Evolutionary conservation across 352 stramenopile species (phyloP).

Genomic region (Phytopythium vexans): DNA sequence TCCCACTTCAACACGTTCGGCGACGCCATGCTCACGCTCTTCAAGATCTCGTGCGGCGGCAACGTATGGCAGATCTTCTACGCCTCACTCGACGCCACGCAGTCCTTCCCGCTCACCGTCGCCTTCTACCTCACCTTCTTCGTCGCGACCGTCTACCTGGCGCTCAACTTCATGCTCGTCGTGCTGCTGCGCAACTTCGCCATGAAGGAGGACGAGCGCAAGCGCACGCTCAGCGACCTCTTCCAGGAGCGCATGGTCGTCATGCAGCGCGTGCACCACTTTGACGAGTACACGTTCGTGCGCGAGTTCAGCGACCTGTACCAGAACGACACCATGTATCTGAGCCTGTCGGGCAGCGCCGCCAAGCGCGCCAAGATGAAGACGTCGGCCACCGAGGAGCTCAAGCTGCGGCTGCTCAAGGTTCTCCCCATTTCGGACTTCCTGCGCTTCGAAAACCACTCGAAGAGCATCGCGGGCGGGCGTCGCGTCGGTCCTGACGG

Average conservation of each 20-base stretch:
- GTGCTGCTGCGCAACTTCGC: slow-evolving; percentile 81
- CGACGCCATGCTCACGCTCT: slow-evolving; percentile 80
- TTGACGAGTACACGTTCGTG: slow-evolving; percentile 75
- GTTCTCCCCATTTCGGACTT: slow-evolving; percentile 68
- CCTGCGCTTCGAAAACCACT: slow-evolving; percentile 11
- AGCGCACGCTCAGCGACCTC: slow-evolving; percentile 59
- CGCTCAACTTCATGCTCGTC: slow-evolving; percentile 86
- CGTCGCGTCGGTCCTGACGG: not conserved
- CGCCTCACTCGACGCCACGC: slow-evolving; percentile 47
- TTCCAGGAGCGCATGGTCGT: slow-evolving; percentile 80
- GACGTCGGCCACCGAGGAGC: slow-evolving; percentile 49
- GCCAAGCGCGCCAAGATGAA: slow-evolving; percentile 59
- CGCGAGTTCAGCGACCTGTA: slow-evolving; percentile 77
- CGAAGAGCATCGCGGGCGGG: not conserved
- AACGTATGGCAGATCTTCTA: slow-evolving; percentile 83
- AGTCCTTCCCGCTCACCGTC: slow-evolving; percentile 47
- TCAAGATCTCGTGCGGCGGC: slow-evolving; percentile 81
- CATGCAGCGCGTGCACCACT: slow-evolving; percentile 75
- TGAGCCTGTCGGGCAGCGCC: slow-evolving; percentile 56
- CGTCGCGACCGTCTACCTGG: slow-evolving; percentile 61
- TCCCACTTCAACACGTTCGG: slow-evolving; percentile 85
- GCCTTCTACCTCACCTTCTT: slow-evolving; percentile 77
- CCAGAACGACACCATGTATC: slow-evolving; percentile 73
- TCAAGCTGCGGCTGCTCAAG: slow-evolving; percentile 55
- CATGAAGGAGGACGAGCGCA: slow-evolving; percentile 82